These are phyloP conservation scores for Ascodesmis nigricans DNA, from an alignment of 495 filamentous ascomycete species.

Conservation along the genomic window DNA sequence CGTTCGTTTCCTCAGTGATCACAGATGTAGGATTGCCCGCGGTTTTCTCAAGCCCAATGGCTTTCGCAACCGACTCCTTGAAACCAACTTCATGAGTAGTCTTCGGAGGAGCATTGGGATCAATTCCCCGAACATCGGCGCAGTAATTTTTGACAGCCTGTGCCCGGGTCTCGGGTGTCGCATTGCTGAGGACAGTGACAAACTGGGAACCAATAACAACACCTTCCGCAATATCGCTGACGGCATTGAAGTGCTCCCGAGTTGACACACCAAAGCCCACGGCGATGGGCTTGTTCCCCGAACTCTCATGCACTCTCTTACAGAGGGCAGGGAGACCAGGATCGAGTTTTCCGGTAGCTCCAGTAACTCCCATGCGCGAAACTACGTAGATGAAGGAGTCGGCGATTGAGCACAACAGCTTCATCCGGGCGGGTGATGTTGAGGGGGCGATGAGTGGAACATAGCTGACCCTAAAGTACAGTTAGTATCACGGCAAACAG, in stretches of 20 bases:
- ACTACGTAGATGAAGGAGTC: constrained; percentile 99
- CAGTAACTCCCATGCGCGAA: constrained; percentile 90
- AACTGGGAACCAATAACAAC: constrained; percentile 96
- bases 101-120: constrained; percentile 25
- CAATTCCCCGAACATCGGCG: constrained; percentile 50
- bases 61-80: constrained; percentile 35
- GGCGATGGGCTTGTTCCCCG: constrained; percentile 71
- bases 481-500: neutral
- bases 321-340: constrained; percentile 58
- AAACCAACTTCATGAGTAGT: constrained; percentile 39
- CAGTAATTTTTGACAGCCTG: constrained; percentile 73
- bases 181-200: constrained; percentile 53
- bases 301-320: constrained; percentile 68
- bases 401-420: constrained; percentile 83
- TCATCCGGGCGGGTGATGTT: constrained; percentile 81
- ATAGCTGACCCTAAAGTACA: constrained; percentile 49
- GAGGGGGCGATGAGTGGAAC: constrained; percentile 87
- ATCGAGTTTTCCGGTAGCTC: constrained; percentile 64
- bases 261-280: constrained; percentile 95
- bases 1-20: constrained; percentile 37
- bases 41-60: constrained; percentile 29
- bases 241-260: constrained; percentile 71
- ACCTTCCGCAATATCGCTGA: constrained; percentile 68
- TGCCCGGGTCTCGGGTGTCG: constrained; percentile 43
- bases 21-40: constrained; percentile 36